phyloP scores from a whole-genome alignment of 768 basidiomycete genomes.

The Suillus subalutaceus region DNA sequence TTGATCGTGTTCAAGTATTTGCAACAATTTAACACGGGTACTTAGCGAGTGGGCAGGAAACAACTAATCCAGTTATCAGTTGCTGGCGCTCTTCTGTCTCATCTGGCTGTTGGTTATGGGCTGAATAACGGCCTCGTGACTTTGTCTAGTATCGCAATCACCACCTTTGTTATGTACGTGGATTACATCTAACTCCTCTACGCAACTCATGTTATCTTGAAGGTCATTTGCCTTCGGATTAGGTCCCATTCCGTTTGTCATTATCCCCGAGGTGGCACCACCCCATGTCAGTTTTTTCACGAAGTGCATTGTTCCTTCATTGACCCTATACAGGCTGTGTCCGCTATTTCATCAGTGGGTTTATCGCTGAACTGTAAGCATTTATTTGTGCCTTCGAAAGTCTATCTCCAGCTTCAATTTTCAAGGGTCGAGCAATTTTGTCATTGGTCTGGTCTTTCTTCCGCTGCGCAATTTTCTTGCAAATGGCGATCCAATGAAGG shows the following conservation, averaged over 20 bases:
- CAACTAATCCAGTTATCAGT: conserved; percentile 70
- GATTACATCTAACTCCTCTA: background rate
- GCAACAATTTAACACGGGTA: conserved; percentile 9
- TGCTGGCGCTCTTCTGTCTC: conserved; percentile 64
- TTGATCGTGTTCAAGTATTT: conserved; percentile 13
- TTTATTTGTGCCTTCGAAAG: background rate
- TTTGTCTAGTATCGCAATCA: conserved; percentile 72
- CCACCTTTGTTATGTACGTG: conserved; percentile 77
- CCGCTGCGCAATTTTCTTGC: conserved; percentile 80
- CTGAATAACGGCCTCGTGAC: conserved; percentile 61
- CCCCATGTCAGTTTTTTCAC: conserved; percentile 54
- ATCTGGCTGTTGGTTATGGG: conserved; percentile 69
- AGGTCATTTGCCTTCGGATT: conserved; percentile 90
- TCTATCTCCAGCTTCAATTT: conserved; percentile 7
- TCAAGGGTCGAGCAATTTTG: conserved; percentile 82
- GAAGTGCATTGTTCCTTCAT: conserved; percentile 4
- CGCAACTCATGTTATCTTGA: conserved; percentile 10
- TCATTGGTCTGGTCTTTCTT: conserved; percentile 83
- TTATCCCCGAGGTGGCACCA: conserved; percentile 90
- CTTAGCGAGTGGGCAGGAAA: conserved; percentile 73
- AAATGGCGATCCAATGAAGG: conserved; percentile 57
- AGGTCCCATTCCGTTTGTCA: conserved; percentile 91
- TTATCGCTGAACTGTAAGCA: conserved; percentile 71
- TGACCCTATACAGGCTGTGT: conserved; percentile 59
- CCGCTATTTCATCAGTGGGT: conserved; percentile 74